These are phyloP conservation scores for Bruguiera hainesii DNA, from an alignment of 441 rosid species.

Conservation along the genomic window DNA sequence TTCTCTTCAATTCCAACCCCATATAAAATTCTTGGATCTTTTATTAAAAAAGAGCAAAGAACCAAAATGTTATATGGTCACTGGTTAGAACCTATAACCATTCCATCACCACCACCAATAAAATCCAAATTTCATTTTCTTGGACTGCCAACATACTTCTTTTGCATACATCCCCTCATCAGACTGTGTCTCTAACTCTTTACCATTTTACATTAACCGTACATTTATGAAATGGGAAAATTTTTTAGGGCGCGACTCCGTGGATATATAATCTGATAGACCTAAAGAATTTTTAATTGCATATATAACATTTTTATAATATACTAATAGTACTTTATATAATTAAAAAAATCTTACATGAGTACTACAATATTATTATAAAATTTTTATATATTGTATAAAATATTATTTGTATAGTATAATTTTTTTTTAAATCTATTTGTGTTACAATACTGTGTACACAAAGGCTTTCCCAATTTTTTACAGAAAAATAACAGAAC, in stretches of 20 bases:
- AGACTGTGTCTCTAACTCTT: constrained; percentile 44
- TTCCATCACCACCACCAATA: constrained; percentile 24
- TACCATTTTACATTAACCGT: constrained; percentile 31
- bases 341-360: no score
- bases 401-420: no score
- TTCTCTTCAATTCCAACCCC: constrained; percentile 23
- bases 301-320: no score
- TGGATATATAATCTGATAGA: no score
- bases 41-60: constrained; percentile 17
- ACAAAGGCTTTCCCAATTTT: no score
- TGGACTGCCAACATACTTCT: constrained; percentile 26
- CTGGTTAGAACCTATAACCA: background rate
- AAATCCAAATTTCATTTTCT: constrained; percentile 34
- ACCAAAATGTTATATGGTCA: background rate
- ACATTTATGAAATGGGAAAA: constrained; percentile 19
- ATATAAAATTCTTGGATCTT: constrained; percentile 13
- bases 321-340: no score
- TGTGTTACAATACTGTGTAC: no score
- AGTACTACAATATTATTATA: no score
- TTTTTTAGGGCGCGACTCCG: no score
- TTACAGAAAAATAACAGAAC: background rate
- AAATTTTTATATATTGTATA: no score
- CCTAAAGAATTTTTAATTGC: no score
- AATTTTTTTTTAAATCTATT: no score
- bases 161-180: constrained; percentile 48